Percentiles rank a stretch among this genome's conserved stretches.
Conservation (phyloP, 805 yeast genomes). For the Ogataea neopini region DNA sequence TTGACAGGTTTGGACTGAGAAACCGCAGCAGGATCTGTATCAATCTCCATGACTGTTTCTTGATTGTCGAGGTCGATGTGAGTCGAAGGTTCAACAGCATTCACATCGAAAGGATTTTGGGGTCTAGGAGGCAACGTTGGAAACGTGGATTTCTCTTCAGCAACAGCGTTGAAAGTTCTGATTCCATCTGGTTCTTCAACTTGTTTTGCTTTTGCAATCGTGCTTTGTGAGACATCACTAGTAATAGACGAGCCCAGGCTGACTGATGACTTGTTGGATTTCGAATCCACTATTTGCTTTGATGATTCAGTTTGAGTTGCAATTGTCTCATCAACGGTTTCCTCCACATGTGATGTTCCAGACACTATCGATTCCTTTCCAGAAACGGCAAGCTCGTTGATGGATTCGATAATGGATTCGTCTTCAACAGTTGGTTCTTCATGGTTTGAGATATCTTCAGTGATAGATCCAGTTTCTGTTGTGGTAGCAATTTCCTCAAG, state of each 20-base stretch:
- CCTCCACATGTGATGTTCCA: not conserved
- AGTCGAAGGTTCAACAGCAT: slow-evolving; percentile 8
- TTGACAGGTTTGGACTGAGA: slow-evolving; percentile 14
- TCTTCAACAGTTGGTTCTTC: not conserved
- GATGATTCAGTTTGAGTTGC: not conserved
- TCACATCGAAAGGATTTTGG: slow-evolving; percentile 16
- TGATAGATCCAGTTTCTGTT: not conserved
- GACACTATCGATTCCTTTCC: not conserved
- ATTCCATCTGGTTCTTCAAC: not conserved
- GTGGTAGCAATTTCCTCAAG: not conserved
- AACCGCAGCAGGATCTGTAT: not conserved
- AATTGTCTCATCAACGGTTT: not conserved
- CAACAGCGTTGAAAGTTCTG: not conserved
- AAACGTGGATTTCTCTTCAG: slow-evolving; percentile 15
- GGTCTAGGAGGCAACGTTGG: slow-evolving; percentile 41
- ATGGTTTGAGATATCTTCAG: not conserved
- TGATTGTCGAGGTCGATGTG: slow-evolving; percentile 9
- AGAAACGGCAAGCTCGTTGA: not conserved
- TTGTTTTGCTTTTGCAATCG: not conserved
- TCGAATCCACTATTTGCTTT: not conserved
- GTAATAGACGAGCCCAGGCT: slow-evolving; percentile 2
- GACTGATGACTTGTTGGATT: not conserved
- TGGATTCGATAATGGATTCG: not conserved
- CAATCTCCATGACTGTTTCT: not conserved
- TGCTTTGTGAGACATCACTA: slow-evolving; percentile 3